Base-by-base conservation (phyloP, 1,284 basidiomycete species). In the Chiua sp. region DNA sequence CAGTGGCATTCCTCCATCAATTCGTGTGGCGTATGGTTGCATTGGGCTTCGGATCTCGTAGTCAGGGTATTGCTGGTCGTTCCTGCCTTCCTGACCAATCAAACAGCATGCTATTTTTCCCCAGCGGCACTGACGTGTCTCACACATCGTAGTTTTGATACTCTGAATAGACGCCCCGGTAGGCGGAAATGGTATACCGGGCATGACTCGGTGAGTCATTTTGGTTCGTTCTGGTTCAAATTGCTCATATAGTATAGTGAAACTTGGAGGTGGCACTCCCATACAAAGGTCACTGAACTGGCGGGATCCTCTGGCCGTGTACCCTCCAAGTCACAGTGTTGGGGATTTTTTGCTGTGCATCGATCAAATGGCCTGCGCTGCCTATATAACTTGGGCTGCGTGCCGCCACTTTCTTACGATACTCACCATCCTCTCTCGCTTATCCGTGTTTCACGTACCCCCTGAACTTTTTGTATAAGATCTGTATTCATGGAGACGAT, bases 331-430 rank as follows among this genome's bases (percentile, higher is more conserved):
- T 53, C n/a, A n/a, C n/a, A n/a, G n/a, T n/a, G 39, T 47, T 52
- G 26, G n/a, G 51, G n/a, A 49, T 33, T 30, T 22, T 10, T 44
- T 32, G 57, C 70, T 72, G 70, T 69, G 68, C 48, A 23, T 13
- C 60, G 68, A 69, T 65, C 51, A 46, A 64, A 59, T 68, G 44
- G 32, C 57, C 15, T 52, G 50, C 23, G 23, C 26, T 49, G 33
- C 47, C 46, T 73, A 73, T 72, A 73, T 73, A 73, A 44, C n/a
- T 44, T 22, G 42, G 46, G n/a, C 56, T 54, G 59, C 59, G 47
- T 50, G 23, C 23, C 39, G 26, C 46, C 37, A 23, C 51, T 26
- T 42, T 53, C 22, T 51, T 57, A 52, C 58, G 50, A 59, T 47
- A 22, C 55, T 28, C 26, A n/a, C n/a, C 53, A 51, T 53, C 46